These are phyloP conservation scores for Priceomyces fermenticarens DNA, from an alignment of 805 yeast species.

Conservation along the genomic window DNA sequence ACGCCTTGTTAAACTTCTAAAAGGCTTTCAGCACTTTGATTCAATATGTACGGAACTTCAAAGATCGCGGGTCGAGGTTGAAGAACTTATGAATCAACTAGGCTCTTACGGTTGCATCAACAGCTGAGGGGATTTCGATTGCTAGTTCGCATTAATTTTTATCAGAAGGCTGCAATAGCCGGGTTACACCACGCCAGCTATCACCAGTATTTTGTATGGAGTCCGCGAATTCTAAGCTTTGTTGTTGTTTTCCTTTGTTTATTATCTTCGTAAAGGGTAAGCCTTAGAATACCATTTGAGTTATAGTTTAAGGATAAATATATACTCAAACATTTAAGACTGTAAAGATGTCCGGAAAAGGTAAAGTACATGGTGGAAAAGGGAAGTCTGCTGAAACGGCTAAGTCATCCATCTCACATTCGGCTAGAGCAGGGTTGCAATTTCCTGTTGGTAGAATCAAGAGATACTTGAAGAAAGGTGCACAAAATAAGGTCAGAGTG, in stretches of 20 bases:
- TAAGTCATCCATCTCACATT: conserved; percentile 78
- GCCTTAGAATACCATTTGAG: neutral
- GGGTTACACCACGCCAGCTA: conserved; percentile 5
- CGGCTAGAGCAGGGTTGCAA: conserved; percentile 91
- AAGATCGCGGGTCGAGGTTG: conserved; percentile 54
- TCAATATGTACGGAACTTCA: conserved; percentile 68
- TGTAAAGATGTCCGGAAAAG: conserved; percentile 66
- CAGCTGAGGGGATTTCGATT: conserved; percentile 12
- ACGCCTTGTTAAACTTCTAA: conserved; percentile 42
- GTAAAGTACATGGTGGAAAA: conserved; percentile 95
- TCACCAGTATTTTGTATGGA: conserved; percentile 1
- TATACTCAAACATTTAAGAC: neutral
- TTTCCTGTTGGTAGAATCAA: conserved; percentile 99
- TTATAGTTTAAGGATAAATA: conserved; percentile 2
- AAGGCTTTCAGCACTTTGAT: conserved; percentile 56
- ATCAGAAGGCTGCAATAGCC: conserved; percentile 1
- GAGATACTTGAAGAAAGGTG: conserved; percentile 88
- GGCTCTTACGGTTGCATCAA: conserved; percentile 37
- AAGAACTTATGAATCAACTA: conserved; percentile 37
- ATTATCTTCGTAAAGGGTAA: conserved; percentile 2
- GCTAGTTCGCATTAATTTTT: neutral
- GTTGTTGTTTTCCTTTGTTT: conserved; percentile 6
- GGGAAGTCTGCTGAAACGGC: conserved; percentile 80
- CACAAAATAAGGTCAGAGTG: conserved; percentile 78
- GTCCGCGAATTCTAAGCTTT: conserved; percentile 2